Conservation (phyloP, 345 rosid species). For the Pugionium dolabratum region DNA sequence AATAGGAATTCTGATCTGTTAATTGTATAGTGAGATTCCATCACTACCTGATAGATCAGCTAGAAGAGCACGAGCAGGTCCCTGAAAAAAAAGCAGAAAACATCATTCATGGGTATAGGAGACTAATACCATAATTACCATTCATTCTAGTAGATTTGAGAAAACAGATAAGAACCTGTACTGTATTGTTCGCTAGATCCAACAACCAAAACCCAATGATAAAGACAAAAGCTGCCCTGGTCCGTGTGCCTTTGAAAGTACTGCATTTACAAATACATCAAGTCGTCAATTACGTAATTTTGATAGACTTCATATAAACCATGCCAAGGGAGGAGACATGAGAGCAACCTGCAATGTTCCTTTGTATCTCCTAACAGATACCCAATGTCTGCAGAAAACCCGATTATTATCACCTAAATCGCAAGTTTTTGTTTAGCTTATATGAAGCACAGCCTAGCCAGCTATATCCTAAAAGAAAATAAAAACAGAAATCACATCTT, state of each 20-base stretch:
- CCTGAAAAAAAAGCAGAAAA: conserved; percentile 49
- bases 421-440: conserved; percentile 60
- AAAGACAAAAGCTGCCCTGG: conserved; percentile 84
- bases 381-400: conserved; percentile 99
- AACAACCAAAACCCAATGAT: conserved; percentile 95
- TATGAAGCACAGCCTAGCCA: conserved; percentile 23
- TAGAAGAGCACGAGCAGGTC: conserved; percentile 98
- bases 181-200: conserved; percentile 97
- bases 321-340: conserved; percentile 21
- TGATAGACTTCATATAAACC: conserved; percentile 16
- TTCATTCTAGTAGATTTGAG: conserved; percentile 3
- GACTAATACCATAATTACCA: conserved; percentile 6
- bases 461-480: conserved; percentile 12
- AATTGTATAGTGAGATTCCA: conserved; percentile 7
- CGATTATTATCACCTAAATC: conserved; percentile 92
- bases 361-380: conserved; percentile 78
- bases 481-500: conserved; percentile 27
- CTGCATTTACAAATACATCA: conserved; percentile 49
- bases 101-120: conserved; percentile 18
- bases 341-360: conserved; percentile 86
- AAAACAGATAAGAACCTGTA: conserved; percentile 57
- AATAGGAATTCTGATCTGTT: not conserved
- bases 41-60: conserved; percentile 83
- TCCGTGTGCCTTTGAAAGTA: conserved; percentile 81
- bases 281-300: not conserved